phyloP scores from a whole-genome alignment of 805 yeast genomes.

The Ogataea haglerorum region DNA sequence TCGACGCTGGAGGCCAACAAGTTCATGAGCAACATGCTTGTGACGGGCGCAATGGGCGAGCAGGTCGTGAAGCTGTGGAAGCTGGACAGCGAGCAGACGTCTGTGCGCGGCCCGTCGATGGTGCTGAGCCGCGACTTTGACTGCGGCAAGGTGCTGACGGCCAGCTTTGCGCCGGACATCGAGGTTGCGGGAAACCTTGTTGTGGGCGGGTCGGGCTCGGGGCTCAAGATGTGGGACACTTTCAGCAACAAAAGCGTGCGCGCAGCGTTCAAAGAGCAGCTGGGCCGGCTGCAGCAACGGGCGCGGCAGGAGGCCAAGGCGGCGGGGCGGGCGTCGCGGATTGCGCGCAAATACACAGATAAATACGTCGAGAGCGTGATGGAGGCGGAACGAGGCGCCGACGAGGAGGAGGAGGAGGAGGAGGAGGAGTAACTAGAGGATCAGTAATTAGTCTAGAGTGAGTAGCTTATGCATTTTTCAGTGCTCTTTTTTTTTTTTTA shows the following conservation, averaged over 20 bases:
- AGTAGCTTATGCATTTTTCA: no score
- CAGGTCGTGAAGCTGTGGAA: constrained; percentile 87
- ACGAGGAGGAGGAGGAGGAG: constrained; percentile 52
- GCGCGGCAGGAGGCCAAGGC: constrained; percentile 58
- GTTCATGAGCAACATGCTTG: constrained; percentile 66
- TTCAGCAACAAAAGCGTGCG: constrained; percentile 81
- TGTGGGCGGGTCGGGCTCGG: constrained; percentile 83
- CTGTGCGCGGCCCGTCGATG: constrained; percentile 62
- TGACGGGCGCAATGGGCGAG: constrained; percentile 91
- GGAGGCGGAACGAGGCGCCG: constrained; percentile 62
- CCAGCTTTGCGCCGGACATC: constrained; percentile 80
- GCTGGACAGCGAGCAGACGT: constrained; percentile 32
- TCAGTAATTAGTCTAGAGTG: not conserved
- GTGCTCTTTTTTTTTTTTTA: no score
- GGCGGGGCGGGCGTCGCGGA: constrained; percentile 63
- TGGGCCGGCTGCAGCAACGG: constrained; percentile 47
- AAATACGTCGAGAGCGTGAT: constrained; percentile 52
- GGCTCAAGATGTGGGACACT: constrained; percentile 89
- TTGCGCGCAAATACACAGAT: constrained; percentile 65
- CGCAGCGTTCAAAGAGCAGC: constrained; percentile 57
- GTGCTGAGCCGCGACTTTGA: constrained; percentile 88
- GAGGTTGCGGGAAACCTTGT: constrained; percentile 78
- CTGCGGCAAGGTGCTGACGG: constrained; percentile 84
- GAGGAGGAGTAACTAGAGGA: constrained; percentile 24
- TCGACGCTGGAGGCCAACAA: constrained; percentile 72